Percentiles rank a stretch among this genome's conserved stretches.
These are phyloP conservation scores for Grifola frondosa DNA, from an alignment of 1,284 basidiomycete genomes.

Conservation along the genomic window DNA sequence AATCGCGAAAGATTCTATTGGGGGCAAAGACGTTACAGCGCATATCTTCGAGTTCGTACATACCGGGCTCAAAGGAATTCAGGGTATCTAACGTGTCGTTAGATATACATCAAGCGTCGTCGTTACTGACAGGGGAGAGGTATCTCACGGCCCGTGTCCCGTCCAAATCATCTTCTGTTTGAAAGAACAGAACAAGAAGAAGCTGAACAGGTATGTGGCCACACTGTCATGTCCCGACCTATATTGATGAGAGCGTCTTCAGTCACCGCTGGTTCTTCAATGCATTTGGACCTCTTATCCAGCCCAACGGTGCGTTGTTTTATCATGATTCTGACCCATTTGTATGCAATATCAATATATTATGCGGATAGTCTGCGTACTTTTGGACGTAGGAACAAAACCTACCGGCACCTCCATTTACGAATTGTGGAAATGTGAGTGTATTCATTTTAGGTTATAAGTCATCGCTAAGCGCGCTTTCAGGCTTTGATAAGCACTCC, in stretches of 20 bases:
- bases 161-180: constrained; percentile 93
- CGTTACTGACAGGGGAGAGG: constrained; percentile 83
- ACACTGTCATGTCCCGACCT: neutral
- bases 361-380: constrained; percentile 62
- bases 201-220: constrained; percentile 56
- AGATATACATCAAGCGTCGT: constrained; percentile 80
- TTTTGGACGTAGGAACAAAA: constrained; percentile 93
- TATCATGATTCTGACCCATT: neutral
- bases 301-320: constrained; percentile 63
- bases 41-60: constrained; percentile 83
- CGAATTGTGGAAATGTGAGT: constrained; percentile 87
- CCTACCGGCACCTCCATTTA: constrained; percentile 94
- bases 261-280: constrained; percentile 98
- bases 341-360: neutral
- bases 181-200: constrained; percentile 97
- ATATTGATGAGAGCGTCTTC: constrained; percentile 1
- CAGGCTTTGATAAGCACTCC: constrained; percentile 86
- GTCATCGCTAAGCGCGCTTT: constrained; percentile 87
- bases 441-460: constrained; percentile 22
- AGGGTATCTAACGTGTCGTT: constrained; percentile 16
- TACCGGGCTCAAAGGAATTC: neutral
- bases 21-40: constrained; percentile 89
- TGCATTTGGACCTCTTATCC: constrained; percentile 86
- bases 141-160: constrained; percentile 79
- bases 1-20: constrained; percentile 90